Base-by-base conservation (phyloP, 2,329 filamentous ascomycete genomes). In the Diplocarpon rosae region DNA sequence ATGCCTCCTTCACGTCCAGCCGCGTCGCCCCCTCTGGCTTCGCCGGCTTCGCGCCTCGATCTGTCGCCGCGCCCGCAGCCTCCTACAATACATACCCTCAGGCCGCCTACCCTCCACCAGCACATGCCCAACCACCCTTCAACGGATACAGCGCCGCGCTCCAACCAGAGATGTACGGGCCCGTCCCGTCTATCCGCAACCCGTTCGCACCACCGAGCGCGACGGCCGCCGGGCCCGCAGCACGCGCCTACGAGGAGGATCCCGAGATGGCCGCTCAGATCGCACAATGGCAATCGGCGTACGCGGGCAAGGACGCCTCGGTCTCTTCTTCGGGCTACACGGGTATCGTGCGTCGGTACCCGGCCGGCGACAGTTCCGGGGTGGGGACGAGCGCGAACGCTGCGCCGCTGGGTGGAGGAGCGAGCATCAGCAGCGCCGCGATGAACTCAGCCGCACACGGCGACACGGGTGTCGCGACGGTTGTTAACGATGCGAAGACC, bases 281-380 rank as follows among this genome's bases (percentile, higher is more conserved):
- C 50, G 88, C 89, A 39, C 85, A 94, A 64, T 95, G 90, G 87
- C 88, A 94, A 65, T 90, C 83, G 64, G 86, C 88, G 20, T 95
- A 95, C 64, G 76, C 79, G 51, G 73, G 71, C 39, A 80, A 75
- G 55, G 80, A 83, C 39, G 68, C 62, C 30, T 62, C 59, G 17
- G 31, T 40, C 50, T 51, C 59, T 55, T 46, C 52, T 47, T 33
- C 42, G 34, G 57, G 58, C 4, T 59, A 59, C 20, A 56, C 57
- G 12, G 57, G 58, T 15, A 52, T 54, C 11, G 59, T 62, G 29
- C 56, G 62, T 13, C 53, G 59, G 15, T 56, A 63, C 10, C 56
- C 59, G 27, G 51, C 55, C n/a, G 69, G 64, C 38, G 68, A 67
- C 50, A 62, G 63, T 10, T 62, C 67, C 1, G 68, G 69, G 3